phyloP scores from a whole-genome alignment of 1,284 basidiomycete genomes.

The Vanrija humicola region DNA sequence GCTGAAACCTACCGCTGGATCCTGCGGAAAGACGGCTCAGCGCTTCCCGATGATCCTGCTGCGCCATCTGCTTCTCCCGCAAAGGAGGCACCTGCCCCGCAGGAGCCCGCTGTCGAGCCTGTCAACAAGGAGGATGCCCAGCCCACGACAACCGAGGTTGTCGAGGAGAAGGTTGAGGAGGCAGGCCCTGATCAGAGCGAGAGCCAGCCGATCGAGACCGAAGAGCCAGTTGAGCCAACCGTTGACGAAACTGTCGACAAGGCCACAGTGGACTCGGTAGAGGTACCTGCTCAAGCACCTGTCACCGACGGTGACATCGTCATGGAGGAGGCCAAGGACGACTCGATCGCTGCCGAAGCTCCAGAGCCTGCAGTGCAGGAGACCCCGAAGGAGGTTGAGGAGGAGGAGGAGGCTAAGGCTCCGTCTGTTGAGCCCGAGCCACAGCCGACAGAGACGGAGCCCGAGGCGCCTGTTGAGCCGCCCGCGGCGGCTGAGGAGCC shows the following conservation, averaged over 20 bases:
- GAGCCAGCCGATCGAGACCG: not conserved
- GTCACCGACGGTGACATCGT: no score
- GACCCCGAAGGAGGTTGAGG: no score
- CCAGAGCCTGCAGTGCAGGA: not conserved
- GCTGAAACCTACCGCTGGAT: conserved; percentile 9
- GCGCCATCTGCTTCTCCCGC: not conserved
- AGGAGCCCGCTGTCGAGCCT: not conserved
- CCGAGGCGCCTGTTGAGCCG: not conserved
- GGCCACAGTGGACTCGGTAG: not conserved
- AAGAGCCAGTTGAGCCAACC: not conserved
- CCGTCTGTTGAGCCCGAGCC: not conserved
- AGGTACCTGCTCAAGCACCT: no score
- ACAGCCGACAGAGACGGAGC: not conserved
- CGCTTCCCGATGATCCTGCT: not conserved
- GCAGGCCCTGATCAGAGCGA: no score
- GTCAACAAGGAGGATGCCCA: conserved; percentile 9
- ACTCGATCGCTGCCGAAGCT: no score
- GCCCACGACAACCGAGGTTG: not conserved
- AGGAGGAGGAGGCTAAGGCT: not conserved
- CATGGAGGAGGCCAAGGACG: no score
- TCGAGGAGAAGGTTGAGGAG: not conserved
- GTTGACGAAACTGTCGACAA: not conserved
- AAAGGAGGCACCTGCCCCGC: not conserved
- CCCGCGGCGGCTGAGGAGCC: not conserved
- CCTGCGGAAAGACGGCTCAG: not conserved